Evolutionary conservation across 176 grass and related monocot species (phyloP).

Genomic region (Musa acuminata): DNA sequence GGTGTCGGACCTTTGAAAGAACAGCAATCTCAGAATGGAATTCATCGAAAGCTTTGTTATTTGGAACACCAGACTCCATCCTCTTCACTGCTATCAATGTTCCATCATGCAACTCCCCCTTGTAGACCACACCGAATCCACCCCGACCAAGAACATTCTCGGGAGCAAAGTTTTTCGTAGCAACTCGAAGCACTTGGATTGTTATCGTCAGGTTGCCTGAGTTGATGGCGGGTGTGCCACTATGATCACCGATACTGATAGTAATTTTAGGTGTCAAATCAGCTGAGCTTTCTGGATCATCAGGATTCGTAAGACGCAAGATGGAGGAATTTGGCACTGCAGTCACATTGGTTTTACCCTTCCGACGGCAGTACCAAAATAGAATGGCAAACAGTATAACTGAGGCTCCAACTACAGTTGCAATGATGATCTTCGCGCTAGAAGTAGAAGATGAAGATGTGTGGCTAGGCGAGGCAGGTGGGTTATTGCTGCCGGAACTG

Average conservation of each 20-base stretch:
- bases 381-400: background rate
- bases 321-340: constrained; percentile 27
- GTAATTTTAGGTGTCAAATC: constrained; percentile 39
- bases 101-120: constrained; percentile 70
- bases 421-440: constrained; percentile 32
- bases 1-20: constrained; percentile 81
- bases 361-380: constrained; percentile 25
- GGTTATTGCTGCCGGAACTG: background rate
- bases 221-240: constrained; percentile 38
- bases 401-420: constrained; percentile 26
- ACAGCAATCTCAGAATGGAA: constrained; percentile 86
- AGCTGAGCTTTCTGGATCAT: constrained; percentile 40
- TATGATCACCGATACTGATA: constrained; percentile 15
- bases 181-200: constrained; percentile 53
- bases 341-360: constrained; percentile 18
- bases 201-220: constrained; percentile 52
- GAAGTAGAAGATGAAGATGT: constrained; percentile 1
- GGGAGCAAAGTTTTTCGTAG: constrained; percentile 53
- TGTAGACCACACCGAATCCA: constrained; percentile 85
- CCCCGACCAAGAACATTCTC: constrained; percentile 77
- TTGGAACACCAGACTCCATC: constrained; percentile 68
- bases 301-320: constrained; percentile 44
- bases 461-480: background rate
- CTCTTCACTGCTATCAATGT: constrained; percentile 85
- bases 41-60: constrained; percentile 84